Base-by-base conservation (phyloP, 2,329 filamentous ascomycete genomes). In the Exophiala alcalophila region DNA sequence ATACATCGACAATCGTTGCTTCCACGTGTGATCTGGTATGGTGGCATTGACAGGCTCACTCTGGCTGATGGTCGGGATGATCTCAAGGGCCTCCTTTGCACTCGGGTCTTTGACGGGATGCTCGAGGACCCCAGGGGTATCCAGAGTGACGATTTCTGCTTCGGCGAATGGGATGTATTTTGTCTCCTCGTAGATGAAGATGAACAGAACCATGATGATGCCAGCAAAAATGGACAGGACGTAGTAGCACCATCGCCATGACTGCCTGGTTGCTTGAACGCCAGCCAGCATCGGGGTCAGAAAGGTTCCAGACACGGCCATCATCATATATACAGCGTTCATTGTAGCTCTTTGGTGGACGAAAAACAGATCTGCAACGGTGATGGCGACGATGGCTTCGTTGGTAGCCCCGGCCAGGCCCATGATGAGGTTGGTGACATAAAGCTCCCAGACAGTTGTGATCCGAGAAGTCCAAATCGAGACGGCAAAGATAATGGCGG, bases 271-370 rank as follows among this genome's bases (percentile, higher is more conserved):
- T 8, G 56, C 61, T 26, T 62, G 57, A 4, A 54, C 49, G 1
- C 62, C 62, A 8, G 60, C 57, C 9, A 59, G 61, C 44, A 65
- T 61, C 3, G 61, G 61, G 0, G 56, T 57, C 2, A 65, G 46
- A 27, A 61, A 63, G 44, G 65, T 62, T n/a, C 63, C 59, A 44
- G 61, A 55, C 53, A 58, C 62, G 63, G 61, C n/a, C 59, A 53
- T 28, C 46, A 62, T 66, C 53, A 74, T 60, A 43, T 73, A 77
- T 7, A 71, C 59, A 1, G 60, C 62, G 47, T 76, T 77, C 68
- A 72, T 71, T 3, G 63, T 60, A 0, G 67, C 71, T 12, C 66
- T 64, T 31, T 74, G 64, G 40, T 74, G 70, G 2, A 73, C 63
- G 42, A 73, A 74, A 54, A 71, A 74, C 10, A 74, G 43, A 50